Conservation (phyloP, 176 grass and related monocot species). For the Areca catechu region DNA sequence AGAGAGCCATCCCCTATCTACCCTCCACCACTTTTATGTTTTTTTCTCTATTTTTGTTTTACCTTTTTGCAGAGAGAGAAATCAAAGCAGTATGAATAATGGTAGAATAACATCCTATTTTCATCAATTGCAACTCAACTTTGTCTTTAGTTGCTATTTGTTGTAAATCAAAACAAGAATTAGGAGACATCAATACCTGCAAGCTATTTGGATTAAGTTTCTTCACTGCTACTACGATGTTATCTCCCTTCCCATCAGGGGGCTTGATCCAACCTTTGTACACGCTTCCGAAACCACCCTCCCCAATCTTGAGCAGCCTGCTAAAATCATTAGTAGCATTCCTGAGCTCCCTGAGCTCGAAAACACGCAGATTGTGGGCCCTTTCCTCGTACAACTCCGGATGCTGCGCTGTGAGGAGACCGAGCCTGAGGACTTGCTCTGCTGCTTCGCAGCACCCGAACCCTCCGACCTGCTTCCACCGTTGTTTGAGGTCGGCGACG, state of each 20-base stretch:
- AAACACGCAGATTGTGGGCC: conserved; percentile 34
- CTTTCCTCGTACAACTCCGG: conserved; percentile 60
- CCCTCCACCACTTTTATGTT: no score
- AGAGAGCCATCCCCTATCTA: no score
- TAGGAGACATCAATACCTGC: conserved; percentile 30
- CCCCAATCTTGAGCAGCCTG: conserved; percentile 63
- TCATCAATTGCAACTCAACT: neutral
- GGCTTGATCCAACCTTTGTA: conserved; percentile 56
- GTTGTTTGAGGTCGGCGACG: conserved; percentile 1
- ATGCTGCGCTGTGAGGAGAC: conserved; percentile 52
- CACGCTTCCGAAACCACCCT: conserved; percentile 71
- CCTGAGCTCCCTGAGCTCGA: conserved; percentile 51
- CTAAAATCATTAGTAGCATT: conserved; percentile 55
- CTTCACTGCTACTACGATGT: conserved; percentile 46
- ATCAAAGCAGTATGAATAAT: no score
- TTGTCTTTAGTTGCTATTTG: neutral
- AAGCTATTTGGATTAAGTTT: conserved; percentile 48
- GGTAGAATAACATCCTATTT: neutral
- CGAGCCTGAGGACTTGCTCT: conserved; percentile 40
- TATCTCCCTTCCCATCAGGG: conserved; percentile 30
- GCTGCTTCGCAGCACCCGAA: conserved; percentile 7
- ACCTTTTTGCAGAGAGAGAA: no score
- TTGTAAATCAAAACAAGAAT: neutral
- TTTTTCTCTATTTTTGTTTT: no score
- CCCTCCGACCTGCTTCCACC: neutral